Percentiles rank a stretch among this genome's conserved stretches.
These are phyloP conservation scores for Sphagnum magellanicum DNA, from an alignment of 228 moss, liverwort and hornwort species.

Conservation along the genomic window DNA sequence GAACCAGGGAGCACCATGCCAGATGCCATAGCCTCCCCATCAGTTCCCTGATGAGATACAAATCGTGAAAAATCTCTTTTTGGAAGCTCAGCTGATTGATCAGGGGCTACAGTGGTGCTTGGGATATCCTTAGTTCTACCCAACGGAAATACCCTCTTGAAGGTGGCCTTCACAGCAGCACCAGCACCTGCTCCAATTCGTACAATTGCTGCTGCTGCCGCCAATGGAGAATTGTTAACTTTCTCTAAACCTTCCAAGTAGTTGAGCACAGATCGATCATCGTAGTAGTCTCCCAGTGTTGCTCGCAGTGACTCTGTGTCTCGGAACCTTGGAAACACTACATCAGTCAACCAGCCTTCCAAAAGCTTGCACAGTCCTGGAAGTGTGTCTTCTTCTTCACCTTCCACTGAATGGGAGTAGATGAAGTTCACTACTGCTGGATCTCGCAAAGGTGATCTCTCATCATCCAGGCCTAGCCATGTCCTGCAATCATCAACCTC, in stretches of 20 bases:
- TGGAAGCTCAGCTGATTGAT: conserved; percentile 26
- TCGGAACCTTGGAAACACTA: conserved; percentile 80
- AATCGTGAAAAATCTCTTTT: conserved; percentile 40
- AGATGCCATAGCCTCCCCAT: conserved; percentile 23
- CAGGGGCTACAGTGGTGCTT: conserved; percentile 17
- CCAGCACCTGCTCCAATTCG: conserved; percentile 66
- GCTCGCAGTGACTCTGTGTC: conserved; percentile 62
- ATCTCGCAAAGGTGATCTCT: conserved; percentile 65
- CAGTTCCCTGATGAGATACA: conserved; percentile 34
- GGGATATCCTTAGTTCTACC: conserved; percentile 46
- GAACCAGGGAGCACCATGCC: conserved; percentile 2
- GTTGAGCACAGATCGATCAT: conserved; percentile 61
- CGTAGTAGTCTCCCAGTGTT: conserved; percentile 76
- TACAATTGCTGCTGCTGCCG: conserved; percentile 61
- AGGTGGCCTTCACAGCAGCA: conserved; percentile 77
- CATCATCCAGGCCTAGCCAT: conserved; percentile 81
- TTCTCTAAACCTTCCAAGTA: conserved; percentile 54
- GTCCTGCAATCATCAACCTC: conserved; percentile 79
- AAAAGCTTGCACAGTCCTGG: conserved; percentile 93
- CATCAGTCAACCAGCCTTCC: conserved; percentile 91
- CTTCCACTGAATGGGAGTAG: conserved; percentile 72
- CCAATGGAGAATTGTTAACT: conserved; percentile 51
- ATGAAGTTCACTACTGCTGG: conserved; percentile 77
- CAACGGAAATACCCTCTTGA: conserved; percentile 76
- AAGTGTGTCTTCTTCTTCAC: conserved; percentile 75